A percentile compares a stretch with the other conserved stretches of the same genome.
phyloP scores from a whole-genome alignment of 495 filamentous ascomycete genomes.

The Aspergillus heteromorphus region DNA sequence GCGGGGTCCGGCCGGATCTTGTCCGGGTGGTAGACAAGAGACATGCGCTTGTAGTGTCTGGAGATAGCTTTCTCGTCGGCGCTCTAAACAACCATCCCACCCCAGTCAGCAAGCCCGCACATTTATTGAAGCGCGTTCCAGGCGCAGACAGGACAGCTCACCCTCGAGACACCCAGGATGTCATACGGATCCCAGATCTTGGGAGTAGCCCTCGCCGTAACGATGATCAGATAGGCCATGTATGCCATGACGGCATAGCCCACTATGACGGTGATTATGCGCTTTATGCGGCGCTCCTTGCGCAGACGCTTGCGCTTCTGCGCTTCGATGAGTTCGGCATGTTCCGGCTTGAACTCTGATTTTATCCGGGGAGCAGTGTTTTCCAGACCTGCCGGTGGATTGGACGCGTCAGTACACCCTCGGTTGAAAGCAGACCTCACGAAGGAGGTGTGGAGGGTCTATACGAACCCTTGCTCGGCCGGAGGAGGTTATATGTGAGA shows the following conservation, averaged over 20 bases:
- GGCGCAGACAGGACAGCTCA: conserved; percentile 28
- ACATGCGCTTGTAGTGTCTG: conserved; percentile 77
- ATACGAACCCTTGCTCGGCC: conserved; percentile 64
- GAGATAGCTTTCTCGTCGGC: conserved; percentile 87
- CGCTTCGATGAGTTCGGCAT: conserved; percentile 76
- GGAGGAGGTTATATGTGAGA: conserved; percentile 79
- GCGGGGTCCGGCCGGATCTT: conserved; percentile 75
- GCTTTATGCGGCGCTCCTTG: conserved; percentile 84
- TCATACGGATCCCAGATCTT: conserved; percentile 97
- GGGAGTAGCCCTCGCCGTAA: conserved; percentile 62
- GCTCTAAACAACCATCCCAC: conserved; percentile 43
- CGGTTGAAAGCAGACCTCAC: not conserved
- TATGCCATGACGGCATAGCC: conserved; percentile 84
- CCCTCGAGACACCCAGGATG: conserved; percentile 78
- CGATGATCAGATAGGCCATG: conserved; percentile 87
- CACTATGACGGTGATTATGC: conserved; percentile 63
- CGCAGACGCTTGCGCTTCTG: conserved; percentile 85
- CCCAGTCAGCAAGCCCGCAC: conserved; percentile 2
- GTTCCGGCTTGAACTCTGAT: conserved; percentile 72
- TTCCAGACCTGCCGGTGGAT: conserved; percentile 48
- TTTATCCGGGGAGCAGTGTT: conserved; percentile 63
- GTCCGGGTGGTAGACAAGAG: conserved; percentile 85
- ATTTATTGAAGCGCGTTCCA: not conserved
- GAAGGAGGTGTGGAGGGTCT: not conserved
- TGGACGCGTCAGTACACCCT: not conserved